These are phyloP conservation scores for Russula sp. DNA, from an alignment of 768 basidiomycete species.

Conservation along the genomic window DNA sequence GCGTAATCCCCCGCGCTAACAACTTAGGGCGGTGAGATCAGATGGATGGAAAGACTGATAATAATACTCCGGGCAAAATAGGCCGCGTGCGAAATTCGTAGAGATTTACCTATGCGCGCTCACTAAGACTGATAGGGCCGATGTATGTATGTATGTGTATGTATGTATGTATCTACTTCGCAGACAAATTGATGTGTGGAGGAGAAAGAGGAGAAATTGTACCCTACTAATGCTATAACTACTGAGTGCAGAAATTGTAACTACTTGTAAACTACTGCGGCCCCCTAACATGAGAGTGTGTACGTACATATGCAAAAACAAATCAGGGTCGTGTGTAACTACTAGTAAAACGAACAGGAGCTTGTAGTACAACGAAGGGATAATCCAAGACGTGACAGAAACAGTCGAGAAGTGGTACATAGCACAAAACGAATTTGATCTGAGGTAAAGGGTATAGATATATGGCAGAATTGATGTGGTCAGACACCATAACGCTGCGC, in stretches of 20 bases:
- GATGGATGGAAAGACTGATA: constrained; percentile 4
- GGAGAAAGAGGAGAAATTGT: background rate
- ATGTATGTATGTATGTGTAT: constrained; percentile 11
- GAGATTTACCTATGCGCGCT: constrained; percentile 4
- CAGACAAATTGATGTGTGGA: constrained; percentile 14
- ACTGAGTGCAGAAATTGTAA: constrained; percentile 22
- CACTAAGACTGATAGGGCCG: background rate
- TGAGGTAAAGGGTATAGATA: constrained; percentile 10
- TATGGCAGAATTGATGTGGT: constrained; percentile 12
- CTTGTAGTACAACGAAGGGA: constrained; percentile 19
- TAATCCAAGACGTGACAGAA: constrained; percentile 21
- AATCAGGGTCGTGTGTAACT: constrained; percentile 22
- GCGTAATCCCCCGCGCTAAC: background rate
- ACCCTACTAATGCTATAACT: constrained; percentile 20
- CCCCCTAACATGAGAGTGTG: constrained; percentile 9
- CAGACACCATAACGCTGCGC: constrained; percentile 84
- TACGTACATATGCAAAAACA: constrained; percentile 24
- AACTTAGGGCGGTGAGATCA: background rate
- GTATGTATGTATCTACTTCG: constrained; percentile 22
- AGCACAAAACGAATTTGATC: constrained; percentile 7
- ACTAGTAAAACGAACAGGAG: constrained; percentile 19
- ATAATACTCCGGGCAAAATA: background rate
- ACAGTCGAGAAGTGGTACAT: constrained; percentile 12
- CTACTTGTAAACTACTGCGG: constrained; percentile 25
- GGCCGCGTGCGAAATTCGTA: constrained; percentile 11